phyloP scores from a whole-genome alignment of 1,284 basidiomycete genomes.

The Apiotrichum mycotoxinovorans region DNA sequence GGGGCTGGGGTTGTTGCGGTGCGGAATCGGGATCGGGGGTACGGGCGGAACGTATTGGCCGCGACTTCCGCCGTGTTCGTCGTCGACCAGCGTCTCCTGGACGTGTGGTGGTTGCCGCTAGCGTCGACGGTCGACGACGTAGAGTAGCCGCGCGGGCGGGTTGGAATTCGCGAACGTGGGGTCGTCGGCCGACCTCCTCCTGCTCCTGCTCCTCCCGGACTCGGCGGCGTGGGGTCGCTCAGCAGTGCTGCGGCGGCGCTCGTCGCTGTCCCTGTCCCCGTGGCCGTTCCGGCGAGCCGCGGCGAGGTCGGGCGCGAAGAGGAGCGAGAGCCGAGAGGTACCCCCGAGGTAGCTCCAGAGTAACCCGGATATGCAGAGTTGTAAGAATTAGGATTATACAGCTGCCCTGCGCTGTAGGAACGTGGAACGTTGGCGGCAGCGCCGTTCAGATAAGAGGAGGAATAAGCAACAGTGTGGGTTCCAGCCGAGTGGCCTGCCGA shows the following conservation, averaged over 20 bases:
- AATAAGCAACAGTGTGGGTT: neutral
- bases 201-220: neutral
- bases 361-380: neutral
- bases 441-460: neutral
- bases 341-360: neutral
- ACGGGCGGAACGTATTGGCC: neutral
- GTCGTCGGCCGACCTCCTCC: neutral
- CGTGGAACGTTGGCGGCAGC: neutral
- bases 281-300: neutral
- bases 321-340: neutral
- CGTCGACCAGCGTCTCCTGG: slow-evolving; percentile 8
- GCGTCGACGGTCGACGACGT: slow-evolving; percentile 7
- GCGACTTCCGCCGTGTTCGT: neutral
- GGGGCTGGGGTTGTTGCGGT: neutral
- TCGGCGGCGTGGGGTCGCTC: neutral
- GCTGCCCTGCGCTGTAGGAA: neutral
- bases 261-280: neutral
- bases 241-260: neutral
- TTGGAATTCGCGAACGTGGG: slow-evolving; percentile 14
- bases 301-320: neutral
- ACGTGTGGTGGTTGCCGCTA: neutral
- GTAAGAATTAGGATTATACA: neutral
- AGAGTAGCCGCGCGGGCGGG: slow-evolving; percentile 12
- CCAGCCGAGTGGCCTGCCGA: neutral
- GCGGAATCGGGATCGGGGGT: neutral